Base-by-base conservation (phyloP, 176 grass and related monocot genomes). In the Bonia amplexicaulis region DNA sequence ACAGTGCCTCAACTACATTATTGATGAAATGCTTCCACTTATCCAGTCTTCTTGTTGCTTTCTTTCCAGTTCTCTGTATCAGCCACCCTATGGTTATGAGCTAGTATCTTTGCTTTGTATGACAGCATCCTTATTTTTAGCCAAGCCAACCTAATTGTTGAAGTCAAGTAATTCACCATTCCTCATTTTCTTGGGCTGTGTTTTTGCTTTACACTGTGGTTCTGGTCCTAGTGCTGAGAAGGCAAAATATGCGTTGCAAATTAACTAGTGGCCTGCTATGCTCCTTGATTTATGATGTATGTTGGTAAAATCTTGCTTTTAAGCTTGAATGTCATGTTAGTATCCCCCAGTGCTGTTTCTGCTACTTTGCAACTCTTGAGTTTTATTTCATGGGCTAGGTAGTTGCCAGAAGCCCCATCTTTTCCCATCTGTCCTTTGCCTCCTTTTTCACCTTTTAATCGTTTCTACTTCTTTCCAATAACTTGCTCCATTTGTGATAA, bases 111-210 rank as follows among this genome's bases (percentile, higher is more conserved):
- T 66, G 20, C 26, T 14, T 86, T 77, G 57, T 42, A 47, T 67
- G 41, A 57, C 60, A 82, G 20, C 40, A 45, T 68, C n/a, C 48
- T 66, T 73, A 67, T 52, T 74, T 83, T 72, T 86, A 55, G 20
- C 25, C 5, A 44, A 19, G 11, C 22, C 41, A 22, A 68, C 26
- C 12, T 74, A 12, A 44, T 73, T 77, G 14, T 48, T 77, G 42
- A 40, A 52, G 15, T 79, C 74, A 66, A 15, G 20, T 33, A 57
- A 20, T 55, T 64, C 47, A 16, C 27, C 70, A 35, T 46, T 73
- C 20, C 27, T 80, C 2, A 61, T 45, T 71, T 42, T n/a, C 15
- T 26, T 76, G n/a, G 63, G 17, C 10, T 77, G 1, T 51, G 9
- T 27, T 76, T 69, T 69, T 41, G 14, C 27, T 82, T n/a, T 68